phyloP scores from a whole-genome alignment of 805 yeast genomes.

The Saccharomyces jurei region DNA sequence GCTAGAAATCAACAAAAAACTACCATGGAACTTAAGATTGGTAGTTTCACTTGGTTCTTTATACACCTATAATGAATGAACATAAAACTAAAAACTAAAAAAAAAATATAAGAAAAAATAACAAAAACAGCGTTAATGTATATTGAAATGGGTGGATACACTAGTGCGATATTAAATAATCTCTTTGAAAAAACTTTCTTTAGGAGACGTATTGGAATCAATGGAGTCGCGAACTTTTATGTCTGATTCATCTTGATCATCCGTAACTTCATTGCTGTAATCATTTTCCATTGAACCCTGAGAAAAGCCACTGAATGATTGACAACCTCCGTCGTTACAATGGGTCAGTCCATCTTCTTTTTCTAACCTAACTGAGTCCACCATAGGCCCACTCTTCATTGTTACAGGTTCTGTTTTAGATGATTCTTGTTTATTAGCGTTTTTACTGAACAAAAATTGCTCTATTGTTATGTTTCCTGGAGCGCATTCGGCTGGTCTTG shows the following conservation, averaged over 20 bases:
- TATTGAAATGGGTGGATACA: neutral
- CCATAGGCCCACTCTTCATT: neutral
- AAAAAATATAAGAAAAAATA: neutral
- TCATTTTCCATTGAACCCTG: conserved; percentile 9
- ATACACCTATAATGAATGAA: neutral
- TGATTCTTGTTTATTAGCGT: neutral
- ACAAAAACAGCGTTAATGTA: neutral
- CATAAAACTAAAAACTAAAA: neutral
- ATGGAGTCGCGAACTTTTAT: neutral
- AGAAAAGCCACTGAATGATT: conserved; percentile 12
- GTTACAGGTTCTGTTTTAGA: neutral
- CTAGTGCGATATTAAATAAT: neutral
- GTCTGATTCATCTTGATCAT: neutral
- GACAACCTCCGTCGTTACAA: neutral
- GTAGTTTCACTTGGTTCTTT: no score
- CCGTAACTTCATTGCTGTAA: neutral
- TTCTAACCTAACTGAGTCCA: neutral
- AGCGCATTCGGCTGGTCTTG: conserved; percentile 3
- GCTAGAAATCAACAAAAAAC: no score
- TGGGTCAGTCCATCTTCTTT: conserved; percentile 5
- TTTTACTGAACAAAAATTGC: neutral
- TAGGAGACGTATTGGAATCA: neutral
- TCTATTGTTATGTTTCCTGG: neutral
- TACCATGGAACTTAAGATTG: no score
- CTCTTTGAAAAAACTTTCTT: neutral